Conservation (phyloP, 2,329 filamentous ascomycete species). For the Aciculosporium take region DNA sequence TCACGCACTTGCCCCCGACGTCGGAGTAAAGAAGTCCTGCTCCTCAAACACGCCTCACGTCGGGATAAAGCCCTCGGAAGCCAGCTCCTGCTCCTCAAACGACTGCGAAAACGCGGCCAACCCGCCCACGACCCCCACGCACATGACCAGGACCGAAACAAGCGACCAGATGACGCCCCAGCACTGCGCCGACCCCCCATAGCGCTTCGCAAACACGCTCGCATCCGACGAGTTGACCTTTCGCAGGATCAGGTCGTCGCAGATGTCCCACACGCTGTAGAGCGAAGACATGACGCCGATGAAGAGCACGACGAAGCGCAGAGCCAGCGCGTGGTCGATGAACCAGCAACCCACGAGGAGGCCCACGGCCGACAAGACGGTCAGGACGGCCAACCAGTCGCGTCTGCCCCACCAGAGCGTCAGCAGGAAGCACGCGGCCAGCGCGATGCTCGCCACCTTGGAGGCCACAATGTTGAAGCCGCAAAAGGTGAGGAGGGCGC, state of each 20-base stretch:
- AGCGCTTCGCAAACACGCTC: slow-evolving; percentile 62
- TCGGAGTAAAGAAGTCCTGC: too few species aligned
- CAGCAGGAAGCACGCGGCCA: slow-evolving; percentile 62
- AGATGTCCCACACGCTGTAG: slow-evolving; percentile 77
- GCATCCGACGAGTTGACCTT: slow-evolving; percentile 72
- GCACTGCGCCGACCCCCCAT: slow-evolving; percentile 66
- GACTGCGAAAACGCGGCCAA: slow-evolving; percentile 63
- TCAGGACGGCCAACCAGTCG: slow-evolving; percentile 64
- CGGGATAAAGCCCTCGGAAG: slow-evolving; percentile 52
- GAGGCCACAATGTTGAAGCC: slow-evolving; percentile 71
- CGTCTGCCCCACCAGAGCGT: slow-evolving; percentile 69
- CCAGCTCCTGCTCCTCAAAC: slow-evolving; percentile 51
- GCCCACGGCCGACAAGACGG: slow-evolving; percentile 54
- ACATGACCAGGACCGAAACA: slow-evolving; percentile 58
- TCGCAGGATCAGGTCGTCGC: slow-evolving; percentile 64
- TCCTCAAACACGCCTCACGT: too few species aligned
- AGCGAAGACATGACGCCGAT: slow-evolving; percentile 72
- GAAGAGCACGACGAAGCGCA: slow-evolving; percentile 63
- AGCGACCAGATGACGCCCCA: slow-evolving; percentile 71
- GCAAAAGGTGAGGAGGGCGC: slow-evolving; percentile 63
- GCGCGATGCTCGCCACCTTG: slow-evolving; percentile 61
- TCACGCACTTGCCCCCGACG: too few species aligned
- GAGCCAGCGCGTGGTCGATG: slow-evolving; percentile 58
- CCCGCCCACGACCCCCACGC: slow-evolving; percentile 57
- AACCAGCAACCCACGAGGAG: slow-evolving; percentile 66